These are phyloP conservation scores for Peronosclerospora sorghi DNA, from an alignment of 352 stramenopile genomes.

Conservation along the genomic window DNA sequence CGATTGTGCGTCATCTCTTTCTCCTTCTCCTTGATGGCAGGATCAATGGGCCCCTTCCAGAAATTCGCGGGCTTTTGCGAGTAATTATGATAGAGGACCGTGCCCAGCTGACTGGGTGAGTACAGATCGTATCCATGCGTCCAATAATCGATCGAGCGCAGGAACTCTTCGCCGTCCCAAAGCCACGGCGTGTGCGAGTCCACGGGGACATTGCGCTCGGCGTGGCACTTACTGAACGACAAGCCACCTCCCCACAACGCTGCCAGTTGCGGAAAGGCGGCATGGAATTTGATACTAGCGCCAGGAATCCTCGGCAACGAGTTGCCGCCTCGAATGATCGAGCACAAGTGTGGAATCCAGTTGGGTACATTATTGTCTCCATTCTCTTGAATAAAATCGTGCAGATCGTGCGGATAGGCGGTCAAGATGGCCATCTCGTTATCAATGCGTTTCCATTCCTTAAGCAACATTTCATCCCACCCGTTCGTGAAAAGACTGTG, in stretches of 20 bases:
- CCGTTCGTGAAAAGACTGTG: constrained; percentile 77
- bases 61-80: constrained; percentile 47
- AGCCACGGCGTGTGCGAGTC: constrained; percentile 70
- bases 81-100: constrained; percentile 63
- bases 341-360: constrained; percentile 61
- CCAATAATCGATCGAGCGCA: constrained; percentile 45
- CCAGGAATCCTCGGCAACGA: constrained; percentile 49
- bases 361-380: constrained; percentile 55
- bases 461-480: constrained; percentile 58
- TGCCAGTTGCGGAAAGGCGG: constrained; percentile 51
- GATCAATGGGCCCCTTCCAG: constrained; percentile 29
- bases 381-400: constrained; percentile 50
- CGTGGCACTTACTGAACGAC: constrained; percentile 74
- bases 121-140: constrained; percentile 63
- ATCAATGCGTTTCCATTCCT: constrained; percentile 47
- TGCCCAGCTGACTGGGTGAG: constrained; percentile 34
- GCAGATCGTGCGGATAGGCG: constrained; percentile 62
- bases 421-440: constrained; percentile 78
- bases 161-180: constrained; percentile 55
- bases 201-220: constrained; percentile 44
- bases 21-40: constrained; percentile 23
- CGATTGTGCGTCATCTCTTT: constrained; percentile 35
- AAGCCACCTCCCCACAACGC: constrained; percentile 63
- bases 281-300: constrained; percentile 55
- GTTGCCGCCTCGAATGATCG: constrained; percentile 39